phyloP scores from a whole-genome alignment of 2,329 filamentous ascomycete species.

The Colletotrichum sp. region DNA sequence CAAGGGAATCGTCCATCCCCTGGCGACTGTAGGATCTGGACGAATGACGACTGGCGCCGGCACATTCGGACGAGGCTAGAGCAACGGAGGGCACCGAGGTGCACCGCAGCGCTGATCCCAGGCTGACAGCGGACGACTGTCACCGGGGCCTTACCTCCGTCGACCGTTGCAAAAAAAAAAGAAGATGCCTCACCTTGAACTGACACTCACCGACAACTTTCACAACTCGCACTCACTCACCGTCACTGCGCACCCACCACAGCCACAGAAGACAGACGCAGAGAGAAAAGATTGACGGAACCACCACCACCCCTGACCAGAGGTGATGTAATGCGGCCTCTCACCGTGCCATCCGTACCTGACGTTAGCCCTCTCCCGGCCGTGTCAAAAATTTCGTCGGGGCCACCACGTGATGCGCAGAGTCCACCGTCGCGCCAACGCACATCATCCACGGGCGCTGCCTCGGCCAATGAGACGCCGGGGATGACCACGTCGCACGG shows the following conservation, averaged over 20 bases:
- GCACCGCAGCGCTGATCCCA: not conserved
- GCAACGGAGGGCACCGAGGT: not conserved
- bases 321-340: slow-evolving; percentile 14
- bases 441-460: not conserved
- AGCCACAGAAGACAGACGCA: no score
- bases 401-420: slow-evolving; percentile 5
- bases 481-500: not conserved
- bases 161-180: not conserved
- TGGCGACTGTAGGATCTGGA: not conserved
- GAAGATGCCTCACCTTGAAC: not conserved
- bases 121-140: not conserved
- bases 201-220: not conserved
- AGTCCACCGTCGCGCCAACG: not conserved
- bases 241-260: not conserved
- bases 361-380: not conserved
- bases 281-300: not conserved
- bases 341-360: not conserved
- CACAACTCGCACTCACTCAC: not conserved
- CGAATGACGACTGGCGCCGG: not conserved
- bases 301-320: not conserved
- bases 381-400: slow-evolving; percentile 7
- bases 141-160: not conserved
- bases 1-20: not conserved
- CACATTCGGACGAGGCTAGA: not conserved
- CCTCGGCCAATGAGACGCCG: not conserved